Percentiles rank a stretch among this genome's conserved stretches.
Conservation (phyloP, 2,329 filamentous ascomycete species). For the Huntiella abstrusa region DNA sequence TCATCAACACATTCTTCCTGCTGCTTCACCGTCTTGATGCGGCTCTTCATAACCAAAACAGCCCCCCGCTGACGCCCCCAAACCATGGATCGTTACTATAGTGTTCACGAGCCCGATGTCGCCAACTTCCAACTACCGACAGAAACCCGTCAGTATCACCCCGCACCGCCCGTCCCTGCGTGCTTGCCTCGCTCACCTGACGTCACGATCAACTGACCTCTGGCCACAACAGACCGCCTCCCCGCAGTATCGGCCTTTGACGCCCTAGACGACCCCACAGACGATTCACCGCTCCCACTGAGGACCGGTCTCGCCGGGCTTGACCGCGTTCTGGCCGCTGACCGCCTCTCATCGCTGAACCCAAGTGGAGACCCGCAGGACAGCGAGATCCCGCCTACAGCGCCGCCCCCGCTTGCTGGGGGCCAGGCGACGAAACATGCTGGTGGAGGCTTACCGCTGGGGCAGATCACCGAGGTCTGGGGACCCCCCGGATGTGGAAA, state of each 20-base stretch:
- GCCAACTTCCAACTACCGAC: conserved; percentile 37
- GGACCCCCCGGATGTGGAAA: conserved; percentile 76
- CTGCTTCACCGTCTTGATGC: too few species aligned
- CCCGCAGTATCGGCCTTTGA: conserved; percentile 61
- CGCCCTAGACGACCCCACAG: conserved; percentile 40
- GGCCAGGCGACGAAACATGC: background rate
- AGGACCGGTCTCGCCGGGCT: conserved; percentile 36
- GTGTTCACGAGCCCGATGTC: conserved; percentile 39
- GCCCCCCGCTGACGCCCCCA: too few species aligned
- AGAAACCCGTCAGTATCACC: conserved; percentile 27
- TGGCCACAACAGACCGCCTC: conserved; percentile 40
- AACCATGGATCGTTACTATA: conserved; percentile 35
- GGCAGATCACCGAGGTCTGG: conserved; percentile 72
- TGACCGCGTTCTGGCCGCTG: conserved; percentile 25
- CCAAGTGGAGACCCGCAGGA: too few species aligned
- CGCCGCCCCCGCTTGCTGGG: too few species aligned
- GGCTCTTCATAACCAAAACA: too few species aligned
- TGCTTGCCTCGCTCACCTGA: background rate
- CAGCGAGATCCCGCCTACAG: too few species aligned
- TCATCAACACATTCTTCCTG: too few species aligned
- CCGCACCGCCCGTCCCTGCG: background rate
- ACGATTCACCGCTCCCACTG: conserved; percentile 30
- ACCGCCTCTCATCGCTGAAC: too few species aligned
- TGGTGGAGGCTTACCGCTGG: conserved; percentile 45
- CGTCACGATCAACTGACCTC: background rate